Evolutionary conservation across 225 moss, liverwort and hornwort species (phyloP).

Genomic region (Physcomitrellopsis africana): DNA sequence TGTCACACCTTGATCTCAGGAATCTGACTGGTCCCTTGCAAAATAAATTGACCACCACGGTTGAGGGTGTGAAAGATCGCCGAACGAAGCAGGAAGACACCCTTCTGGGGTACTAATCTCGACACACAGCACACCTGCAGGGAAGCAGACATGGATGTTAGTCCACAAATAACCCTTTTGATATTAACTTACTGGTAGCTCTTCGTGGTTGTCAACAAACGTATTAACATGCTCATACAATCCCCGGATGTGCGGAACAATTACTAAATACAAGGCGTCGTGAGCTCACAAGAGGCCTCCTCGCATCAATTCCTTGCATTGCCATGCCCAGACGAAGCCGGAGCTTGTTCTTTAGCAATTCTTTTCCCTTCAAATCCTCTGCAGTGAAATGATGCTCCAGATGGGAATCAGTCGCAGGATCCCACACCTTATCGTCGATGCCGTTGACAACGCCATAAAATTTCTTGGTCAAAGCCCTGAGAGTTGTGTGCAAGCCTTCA

Average conservation of each 20-base stretch:
- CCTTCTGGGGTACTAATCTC: slow-evolving; percentile 92
- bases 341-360: slow-evolving; percentile 59
- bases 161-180: neutral
- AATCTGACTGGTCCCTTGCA: slow-evolving; percentile 84
- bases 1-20: slow-evolving; percentile 71
- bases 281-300: slow-evolving; percentile 66
- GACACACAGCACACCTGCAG: slow-evolving; percentile 86
- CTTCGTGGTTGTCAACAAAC: too few species aligned
- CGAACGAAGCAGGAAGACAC: slow-evolving; percentile 77
- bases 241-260: neutral
- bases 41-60: slow-evolving; percentile 79
- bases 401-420: slow-evolving; percentile 77
- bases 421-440: slow-evolving; percentile 85
- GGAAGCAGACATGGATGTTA: slow-evolving; percentile 8
- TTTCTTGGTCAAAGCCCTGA: slow-evolving; percentile 67
- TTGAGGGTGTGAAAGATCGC: slow-evolving; percentile 80
- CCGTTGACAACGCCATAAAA: slow-evolving; percentile 86
- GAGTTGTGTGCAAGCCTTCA: slow-evolving; percentile 71
- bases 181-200: too few species aligned
- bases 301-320: slow-evolving; percentile 45
- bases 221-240: too few species aligned
- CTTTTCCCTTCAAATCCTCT: slow-evolving; percentile 59
- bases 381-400: slow-evolving; percentile 61
- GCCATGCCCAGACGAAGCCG: slow-evolving; percentile 63
- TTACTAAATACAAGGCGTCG: neutral